Percentiles rank a stretch among this genome's conserved stretches.
phyloP scores from a whole-genome alignment of 495 filamentous ascomycete genomes.

The Penicillium subrubescens region DNA sequence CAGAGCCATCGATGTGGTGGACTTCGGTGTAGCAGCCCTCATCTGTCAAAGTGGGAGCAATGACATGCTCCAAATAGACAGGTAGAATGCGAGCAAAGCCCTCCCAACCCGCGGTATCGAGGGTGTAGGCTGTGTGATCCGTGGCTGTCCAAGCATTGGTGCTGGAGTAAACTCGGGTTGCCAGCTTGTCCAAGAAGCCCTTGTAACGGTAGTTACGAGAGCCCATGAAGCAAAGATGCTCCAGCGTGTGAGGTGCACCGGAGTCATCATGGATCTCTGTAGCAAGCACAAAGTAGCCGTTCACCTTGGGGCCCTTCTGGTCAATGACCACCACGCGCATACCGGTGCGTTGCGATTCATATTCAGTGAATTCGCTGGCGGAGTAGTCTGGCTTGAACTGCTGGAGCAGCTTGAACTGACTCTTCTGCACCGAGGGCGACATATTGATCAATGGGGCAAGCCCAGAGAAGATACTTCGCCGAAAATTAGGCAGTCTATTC shows the following conservation, averaged over 20 bases:
- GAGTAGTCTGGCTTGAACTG: conserved; percentile 88
- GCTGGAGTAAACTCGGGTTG: conserved; percentile 85
- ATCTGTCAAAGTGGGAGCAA: conserved; percentile 89
- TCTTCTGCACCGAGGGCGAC: conserved; percentile 35
- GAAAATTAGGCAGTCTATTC: conserved; percentile 24
- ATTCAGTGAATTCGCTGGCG: conserved; percentile 81
- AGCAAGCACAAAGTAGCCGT: conserved; percentile 91
- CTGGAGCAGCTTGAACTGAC: conserved; percentile 79
- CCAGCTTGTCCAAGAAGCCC: conserved; percentile 90
- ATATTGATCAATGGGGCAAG: conserved; percentile 38
- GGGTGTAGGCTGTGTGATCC: conserved; percentile 95
- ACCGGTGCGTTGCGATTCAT: conserved; percentile 82
- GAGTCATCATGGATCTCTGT: conserved; percentile 98
- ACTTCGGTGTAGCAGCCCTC: conserved; percentile 94
- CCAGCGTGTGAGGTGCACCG: conserved; percentile 91
- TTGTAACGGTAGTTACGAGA: conserved; percentile 94
- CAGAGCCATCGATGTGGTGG: conserved; percentile 88
- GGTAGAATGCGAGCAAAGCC: conserved; percentile 93
- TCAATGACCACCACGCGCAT: conserved; percentile 93
- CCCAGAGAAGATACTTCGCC: conserved; percentile 27
- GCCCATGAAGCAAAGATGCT: conserved; percentile 98
- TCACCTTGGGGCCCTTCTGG: conserved; percentile 87
- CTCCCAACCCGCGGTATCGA: conserved; percentile 94
- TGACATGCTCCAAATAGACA: conserved; percentile 92
- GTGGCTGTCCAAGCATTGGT: conserved; percentile 96